Percentiles rank a stretch among this genome's conserved stretches.
Conservation (phyloP, 1,284 basidiomycete species). For the Malassezia cuniculi region DNA sequence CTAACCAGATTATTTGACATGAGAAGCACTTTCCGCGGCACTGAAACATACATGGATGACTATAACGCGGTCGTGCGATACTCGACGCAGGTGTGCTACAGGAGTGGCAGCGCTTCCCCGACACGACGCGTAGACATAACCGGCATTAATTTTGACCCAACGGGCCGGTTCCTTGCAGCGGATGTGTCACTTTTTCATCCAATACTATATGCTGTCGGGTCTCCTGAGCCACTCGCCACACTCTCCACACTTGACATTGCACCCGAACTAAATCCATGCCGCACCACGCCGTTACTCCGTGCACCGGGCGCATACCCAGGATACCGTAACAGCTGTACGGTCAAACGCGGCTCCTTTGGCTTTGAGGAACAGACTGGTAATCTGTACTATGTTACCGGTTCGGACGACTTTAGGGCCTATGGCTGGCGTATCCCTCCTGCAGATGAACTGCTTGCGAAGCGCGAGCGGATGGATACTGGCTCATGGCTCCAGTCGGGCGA, state of each 20-base stretch:
- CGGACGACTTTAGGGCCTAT: slow-evolving; percentile 66
- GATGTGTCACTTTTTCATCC: slow-evolving; percentile 13
- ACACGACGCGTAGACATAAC: slow-evolving; percentile 6
- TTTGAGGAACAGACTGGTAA: slow-evolving; percentile 47
- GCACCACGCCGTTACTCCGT: no score
- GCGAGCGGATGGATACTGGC: slow-evolving; percentile 47
- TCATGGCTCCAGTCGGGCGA: no score
- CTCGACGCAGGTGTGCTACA: slow-evolving; percentile 4
- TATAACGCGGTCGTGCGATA: slow-evolving; percentile 7
- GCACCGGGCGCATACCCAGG: slow-evolving; percentile 27
- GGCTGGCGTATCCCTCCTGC: slow-evolving; percentile 60
- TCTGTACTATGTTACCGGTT: slow-evolving; percentile 57
- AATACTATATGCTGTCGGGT: slow-evolving; percentile 6
- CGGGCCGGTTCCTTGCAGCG: slow-evolving; percentile 7
- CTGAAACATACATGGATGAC: not conserved
- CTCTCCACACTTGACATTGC: slow-evolving; percentile 6
- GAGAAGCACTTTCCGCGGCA: slow-evolving; percentile 2
- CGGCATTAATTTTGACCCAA: slow-evolving; percentile 12
- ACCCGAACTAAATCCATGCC: slow-evolving; percentile 6
- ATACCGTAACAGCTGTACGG: slow-evolving; percentile 62
- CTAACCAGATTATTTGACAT: slow-evolving; percentile 8
- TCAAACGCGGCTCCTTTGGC: slow-evolving; percentile 70
- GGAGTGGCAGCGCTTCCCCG: not conserved
- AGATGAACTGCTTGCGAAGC: slow-evolving; percentile 47
- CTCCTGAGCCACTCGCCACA: slow-evolving; percentile 9